phyloP scores from a whole-genome alignment of 140 eudicot species.

The Anethum foeniculum region DNA sequence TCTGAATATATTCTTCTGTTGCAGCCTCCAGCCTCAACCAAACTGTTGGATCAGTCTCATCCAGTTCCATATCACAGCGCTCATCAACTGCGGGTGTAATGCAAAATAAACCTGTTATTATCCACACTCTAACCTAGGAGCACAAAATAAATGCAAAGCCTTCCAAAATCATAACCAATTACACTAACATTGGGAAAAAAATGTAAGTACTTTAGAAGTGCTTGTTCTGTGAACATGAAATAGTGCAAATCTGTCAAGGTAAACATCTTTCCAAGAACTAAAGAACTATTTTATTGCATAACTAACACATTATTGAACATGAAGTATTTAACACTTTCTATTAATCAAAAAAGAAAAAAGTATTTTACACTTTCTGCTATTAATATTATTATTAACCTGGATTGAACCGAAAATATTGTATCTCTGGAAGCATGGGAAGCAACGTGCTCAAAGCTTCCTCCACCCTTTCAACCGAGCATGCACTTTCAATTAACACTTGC shows the following conservation, averaged over 20 bases:
- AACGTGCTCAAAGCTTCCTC: conserved; percentile 91
- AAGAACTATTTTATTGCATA: neutral
- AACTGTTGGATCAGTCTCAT: conserved; percentile 90
- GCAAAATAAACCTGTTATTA: neutral
- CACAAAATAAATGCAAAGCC: neutral
- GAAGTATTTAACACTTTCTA: neutral
- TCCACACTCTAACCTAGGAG: neutral
- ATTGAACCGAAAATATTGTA: conserved; percentile 88
- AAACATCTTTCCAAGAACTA: neutral
- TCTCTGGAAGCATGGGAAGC: conserved; percentile 94
- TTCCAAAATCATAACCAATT: neutral
- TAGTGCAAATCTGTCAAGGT: neutral
- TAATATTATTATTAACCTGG: conserved; percentile 44
- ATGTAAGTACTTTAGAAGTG: neutral
- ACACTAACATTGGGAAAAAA: neutral
- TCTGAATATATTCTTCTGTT: conserved; percentile 70
- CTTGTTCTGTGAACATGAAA: neutral
- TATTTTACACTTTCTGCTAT: neutral
- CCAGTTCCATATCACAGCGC: conserved; percentile 99
- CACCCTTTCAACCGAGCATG: conserved; percentile 95
- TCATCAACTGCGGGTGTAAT: conserved; percentile 66
- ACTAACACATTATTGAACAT: neutral
- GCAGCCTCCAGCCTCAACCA: conserved; percentile 91
- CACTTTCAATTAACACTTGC: conserved; percentile 94
- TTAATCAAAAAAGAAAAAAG: too few species aligned